phyloP scores from a whole-genome alignment of 2,329 filamentous ascomycete species.

The Neofusicoccum parvum region DNA sequence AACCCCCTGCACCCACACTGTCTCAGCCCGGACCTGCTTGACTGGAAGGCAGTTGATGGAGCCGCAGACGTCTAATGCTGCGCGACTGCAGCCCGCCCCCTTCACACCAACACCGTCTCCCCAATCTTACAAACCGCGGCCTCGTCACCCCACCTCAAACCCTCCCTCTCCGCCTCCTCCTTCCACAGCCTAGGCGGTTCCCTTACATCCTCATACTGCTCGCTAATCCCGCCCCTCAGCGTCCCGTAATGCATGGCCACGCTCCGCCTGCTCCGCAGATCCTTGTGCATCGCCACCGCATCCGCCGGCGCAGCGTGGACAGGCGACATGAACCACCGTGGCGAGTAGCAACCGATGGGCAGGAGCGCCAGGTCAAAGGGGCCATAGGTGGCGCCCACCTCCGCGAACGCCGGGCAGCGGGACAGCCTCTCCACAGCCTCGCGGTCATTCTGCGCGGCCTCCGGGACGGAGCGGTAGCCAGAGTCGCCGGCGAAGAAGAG shows the following conservation, averaged over 20 bases:
- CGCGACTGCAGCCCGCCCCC: too few species aligned
- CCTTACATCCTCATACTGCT: conserved; percentile 52
- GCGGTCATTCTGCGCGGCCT: conserved; percentile 32
- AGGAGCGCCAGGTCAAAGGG: conserved; percentile 54
- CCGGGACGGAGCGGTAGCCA: conserved; percentile 46
- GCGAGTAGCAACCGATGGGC: conserved; percentile 53
- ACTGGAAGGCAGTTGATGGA: too few species aligned
- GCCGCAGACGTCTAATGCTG: too few species aligned
- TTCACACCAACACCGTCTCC: conserved; percentile 47
- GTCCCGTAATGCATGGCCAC: conserved; percentile 58
- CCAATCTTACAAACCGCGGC: conserved; percentile 49
- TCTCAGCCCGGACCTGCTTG: too few species aligned
- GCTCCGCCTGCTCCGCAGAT: conserved; percentile 49
- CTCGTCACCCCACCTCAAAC: conserved; percentile 41
- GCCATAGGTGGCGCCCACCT: conserved; percentile 50
- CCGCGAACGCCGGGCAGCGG: conserved; percentile 51
- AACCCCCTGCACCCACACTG: too few species aligned
- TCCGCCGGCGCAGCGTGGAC: conserved; percentile 54
- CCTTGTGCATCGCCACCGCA: conserved; percentile 50
- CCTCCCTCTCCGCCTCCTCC: conserved; percentile 47
- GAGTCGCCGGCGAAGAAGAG: conserved; percentile 53
- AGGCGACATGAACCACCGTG: conserved; percentile 46
- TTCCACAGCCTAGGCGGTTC: conserved; percentile 51
- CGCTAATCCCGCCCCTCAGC: conserved; percentile 48
- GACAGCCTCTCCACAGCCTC: conserved; percentile 38